Evolutionary conservation across 306 rosid species (phyloP).

Genomic region (Citrullus colocynthis): DNA sequence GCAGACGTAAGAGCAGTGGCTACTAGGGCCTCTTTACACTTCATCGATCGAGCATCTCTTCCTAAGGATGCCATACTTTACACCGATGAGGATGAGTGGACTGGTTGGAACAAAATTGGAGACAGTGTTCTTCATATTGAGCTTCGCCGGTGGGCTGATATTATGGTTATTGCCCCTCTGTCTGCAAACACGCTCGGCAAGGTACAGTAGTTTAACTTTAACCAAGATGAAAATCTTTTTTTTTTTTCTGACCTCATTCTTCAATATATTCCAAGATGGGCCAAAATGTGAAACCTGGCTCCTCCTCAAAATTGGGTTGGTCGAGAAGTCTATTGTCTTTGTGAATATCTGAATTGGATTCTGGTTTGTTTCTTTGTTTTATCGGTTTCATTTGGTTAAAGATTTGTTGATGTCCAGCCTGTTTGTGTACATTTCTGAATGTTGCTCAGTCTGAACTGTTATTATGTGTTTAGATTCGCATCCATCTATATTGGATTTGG

Average conservation of each 20-base stretch:
- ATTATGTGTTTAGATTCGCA: not conserved
- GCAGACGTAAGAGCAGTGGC: conserved; percentile 63
- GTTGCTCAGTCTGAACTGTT: not conserved
- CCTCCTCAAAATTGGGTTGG: not conserved
- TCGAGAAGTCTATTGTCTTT: not conserved
- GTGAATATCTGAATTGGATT: not conserved
- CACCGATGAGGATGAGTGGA: conserved; percentile 56
- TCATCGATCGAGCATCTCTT: conserved; percentile 37
- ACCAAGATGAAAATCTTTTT: not conserved
- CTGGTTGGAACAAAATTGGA: conserved; percentile 49
- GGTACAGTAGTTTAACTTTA: conserved; percentile 32
- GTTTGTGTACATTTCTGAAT: not conserved
- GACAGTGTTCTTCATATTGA: conserved; percentile 66
- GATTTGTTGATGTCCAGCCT: not conserved
- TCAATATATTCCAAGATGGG: not conserved
- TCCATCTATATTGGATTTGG: not conserved
- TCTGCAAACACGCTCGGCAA: conserved; percentile 83
- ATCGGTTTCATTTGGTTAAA: not conserved
- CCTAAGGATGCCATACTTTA: conserved; percentile 26
- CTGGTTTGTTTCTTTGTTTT: not conserved
- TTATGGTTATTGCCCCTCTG: conserved; percentile 75
- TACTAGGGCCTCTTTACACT: conserved; percentile 42
- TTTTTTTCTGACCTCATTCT: not conserved
- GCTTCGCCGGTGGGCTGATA: conserved; percentile 78
- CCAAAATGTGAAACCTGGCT: not conserved